phyloP scores from a whole-genome alignment of 768 basidiomycete species.

The Nidula microcarpa region DNA sequence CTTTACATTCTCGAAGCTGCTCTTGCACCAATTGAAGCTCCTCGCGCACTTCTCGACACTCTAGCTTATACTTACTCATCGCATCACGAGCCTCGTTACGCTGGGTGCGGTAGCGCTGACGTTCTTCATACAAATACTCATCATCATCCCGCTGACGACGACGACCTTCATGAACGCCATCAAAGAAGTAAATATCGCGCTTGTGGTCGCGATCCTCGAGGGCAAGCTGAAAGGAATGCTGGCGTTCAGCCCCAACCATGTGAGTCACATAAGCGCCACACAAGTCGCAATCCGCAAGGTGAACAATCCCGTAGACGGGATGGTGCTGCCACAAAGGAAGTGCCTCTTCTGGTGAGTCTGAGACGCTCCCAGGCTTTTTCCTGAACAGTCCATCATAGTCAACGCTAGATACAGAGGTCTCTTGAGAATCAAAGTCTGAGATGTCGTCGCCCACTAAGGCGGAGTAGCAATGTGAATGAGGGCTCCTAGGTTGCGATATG shows the following conservation, averaged over 20 bases:
- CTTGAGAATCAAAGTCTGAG: constrained; percentile 1
- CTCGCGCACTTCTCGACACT: constrained; percentile 29
- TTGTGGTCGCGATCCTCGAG: constrained; percentile 32
- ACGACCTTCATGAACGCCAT: constrained; percentile 34
- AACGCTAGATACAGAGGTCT: neutral
- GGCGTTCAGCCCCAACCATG: constrained; percentile 30
- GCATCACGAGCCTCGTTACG: constrained; percentile 30
- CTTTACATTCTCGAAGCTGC: constrained; percentile 26
- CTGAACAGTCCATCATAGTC: constrained; percentile 6
- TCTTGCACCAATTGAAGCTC: constrained; percentile 14
- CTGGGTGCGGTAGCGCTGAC: constrained; percentile 29
- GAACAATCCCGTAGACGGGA: constrained; percentile 34
- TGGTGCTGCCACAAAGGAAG: constrained; percentile 32
- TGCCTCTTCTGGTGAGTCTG: constrained; percentile 4
- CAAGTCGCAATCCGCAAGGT: constrained; percentile 31
- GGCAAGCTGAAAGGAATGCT: constrained; percentile 35
- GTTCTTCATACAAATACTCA: constrained; percentile 24
- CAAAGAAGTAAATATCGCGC: constrained; percentile 34
- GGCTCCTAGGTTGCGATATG: constrained; percentile 10
- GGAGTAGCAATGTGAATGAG: constrained; percentile 2
- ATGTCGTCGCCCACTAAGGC: constrained; percentile 2
- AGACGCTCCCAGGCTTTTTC: constrained; percentile 6
- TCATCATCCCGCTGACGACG: constrained; percentile 37
- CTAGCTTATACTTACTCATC: constrained; percentile 17
- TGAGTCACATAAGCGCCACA: constrained; percentile 37